These are phyloP conservation scores for Deinandra increscens DNA, from an alignment of 129 eudicot species.

Conservation along the genomic window DNA sequence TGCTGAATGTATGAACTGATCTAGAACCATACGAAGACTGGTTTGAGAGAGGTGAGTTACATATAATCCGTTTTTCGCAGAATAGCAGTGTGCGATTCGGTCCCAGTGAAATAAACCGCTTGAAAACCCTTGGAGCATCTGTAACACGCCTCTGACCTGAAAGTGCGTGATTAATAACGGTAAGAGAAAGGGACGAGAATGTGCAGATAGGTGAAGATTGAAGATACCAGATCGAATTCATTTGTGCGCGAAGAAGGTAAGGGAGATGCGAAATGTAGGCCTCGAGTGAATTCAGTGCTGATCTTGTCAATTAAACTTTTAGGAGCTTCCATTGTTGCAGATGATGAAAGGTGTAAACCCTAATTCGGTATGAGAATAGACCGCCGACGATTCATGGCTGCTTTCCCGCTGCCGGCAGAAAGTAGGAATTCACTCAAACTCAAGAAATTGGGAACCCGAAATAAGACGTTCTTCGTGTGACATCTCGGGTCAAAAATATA, in stretches of 20 bases:
- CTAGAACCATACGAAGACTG: constrained; percentile 58
- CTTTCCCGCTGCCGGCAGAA: too few relatives aligned
- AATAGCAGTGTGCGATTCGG: constrained; percentile 37
- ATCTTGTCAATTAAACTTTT: constrained; percentile 57
- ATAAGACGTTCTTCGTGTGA: too few relatives aligned
- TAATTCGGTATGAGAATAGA: background rate
- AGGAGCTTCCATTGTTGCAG: constrained; percentile 41
- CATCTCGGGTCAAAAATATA: too few relatives aligned
- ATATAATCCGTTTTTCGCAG: constrained; percentile 53
- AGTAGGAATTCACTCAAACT: too few relatives aligned
- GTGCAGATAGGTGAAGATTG: background rate
- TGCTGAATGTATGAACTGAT: constrained; percentile 66
- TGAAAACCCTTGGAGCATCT: constrained; percentile 78
- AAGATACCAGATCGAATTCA: constrained; percentile 68
- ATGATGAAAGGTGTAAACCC: background rate
- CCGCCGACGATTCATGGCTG: too few relatives aligned
- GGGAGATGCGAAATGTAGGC: constrained; percentile 69
- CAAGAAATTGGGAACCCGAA: too few relatives aligned
- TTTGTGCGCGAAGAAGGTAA: constrained; percentile 50
- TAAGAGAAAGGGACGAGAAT: background rate
- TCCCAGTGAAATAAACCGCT: constrained; percentile 68
- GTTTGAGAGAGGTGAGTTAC: constrained; percentile 69
- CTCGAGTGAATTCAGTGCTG: constrained; percentile 24
- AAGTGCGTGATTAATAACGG: background rate
- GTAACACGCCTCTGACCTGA: constrained; percentile 75